phyloP scores from a whole-genome alignment of 257 asterid species.

The Solanum bukasovii region DNA sequence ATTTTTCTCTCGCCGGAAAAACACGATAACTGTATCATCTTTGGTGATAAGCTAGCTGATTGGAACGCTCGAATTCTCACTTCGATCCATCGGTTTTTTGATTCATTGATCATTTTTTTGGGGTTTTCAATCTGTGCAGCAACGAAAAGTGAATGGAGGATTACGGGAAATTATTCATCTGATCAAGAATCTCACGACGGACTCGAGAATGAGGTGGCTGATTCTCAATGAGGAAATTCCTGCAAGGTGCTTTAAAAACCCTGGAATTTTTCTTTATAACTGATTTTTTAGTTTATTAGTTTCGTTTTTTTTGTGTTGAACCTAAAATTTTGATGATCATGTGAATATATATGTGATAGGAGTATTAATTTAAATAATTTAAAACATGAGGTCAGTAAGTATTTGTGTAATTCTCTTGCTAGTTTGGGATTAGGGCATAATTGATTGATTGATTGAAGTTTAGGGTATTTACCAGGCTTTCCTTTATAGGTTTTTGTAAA shows the following conservation, averaged over 20 bases:
- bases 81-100: not conserved
- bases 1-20: not conserved
- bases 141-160: constrained; percentile 30
- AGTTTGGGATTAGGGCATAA: too few species aligned
- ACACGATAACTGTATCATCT: not conserved
- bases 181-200: too few species aligned
- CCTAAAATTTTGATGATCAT: not conserved
- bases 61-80: not conserved
- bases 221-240: too few species aligned
- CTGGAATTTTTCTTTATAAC: not conserved
- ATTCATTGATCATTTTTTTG: not conserved
- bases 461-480: too few species aligned
- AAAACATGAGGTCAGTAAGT: too few species aligned
- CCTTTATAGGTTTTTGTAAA: too few species aligned
- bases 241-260: not conserved
- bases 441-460: too few species aligned
- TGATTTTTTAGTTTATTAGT: not conserved
- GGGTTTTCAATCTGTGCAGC: constrained; percentile 4
- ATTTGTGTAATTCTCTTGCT: too few species aligned
- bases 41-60: not conserved
- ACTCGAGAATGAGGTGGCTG: too few species aligned
- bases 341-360: too few species aligned
- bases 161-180: constrained; percentile 10
- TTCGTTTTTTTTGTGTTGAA: not conserved
- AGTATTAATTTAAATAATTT: too few species aligned